These are phyloP conservation scores for Calamus simplicifolius DNA, from an alignment of 176 grass and related monocot genomes.

Conservation along the genomic window DNA sequence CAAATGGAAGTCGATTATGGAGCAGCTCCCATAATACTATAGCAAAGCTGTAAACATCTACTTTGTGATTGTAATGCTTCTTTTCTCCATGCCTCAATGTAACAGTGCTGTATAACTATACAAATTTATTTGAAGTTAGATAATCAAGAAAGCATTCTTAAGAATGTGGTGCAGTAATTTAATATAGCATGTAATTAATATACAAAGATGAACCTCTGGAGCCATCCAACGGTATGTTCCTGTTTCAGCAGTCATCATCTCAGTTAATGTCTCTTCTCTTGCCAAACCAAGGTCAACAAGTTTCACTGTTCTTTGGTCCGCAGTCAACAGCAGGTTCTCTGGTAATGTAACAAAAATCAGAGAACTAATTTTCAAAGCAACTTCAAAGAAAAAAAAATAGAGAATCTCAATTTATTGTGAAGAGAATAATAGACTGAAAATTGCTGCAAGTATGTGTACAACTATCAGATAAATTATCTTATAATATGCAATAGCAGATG, in stretches of 20 bases:
- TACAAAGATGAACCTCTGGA: constrained; percentile 57
- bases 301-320: constrained; percentile 87
- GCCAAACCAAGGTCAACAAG: constrained; percentile 99
- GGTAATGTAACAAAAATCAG: constrained; percentile 1
- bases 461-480: too few relatives aligned
- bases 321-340: constrained; percentile 86
- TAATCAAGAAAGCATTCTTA: too few relatives aligned
- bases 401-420: too few relatives aligned
- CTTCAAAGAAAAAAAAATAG: too few relatives aligned
- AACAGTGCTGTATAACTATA: constrained; percentile 91
- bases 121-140: neutral
- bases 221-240: constrained; percentile 99
- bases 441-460: too few relatives aligned
- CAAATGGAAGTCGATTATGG: constrained; percentile 83
- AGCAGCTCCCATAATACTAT: constrained; percentile 98
- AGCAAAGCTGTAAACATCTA: constrained; percentile 96
- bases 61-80: constrained; percentile 99
- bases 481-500: too few relatives aligned
- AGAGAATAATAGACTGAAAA: too few relatives aligned
- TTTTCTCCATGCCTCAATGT: constrained; percentile 97
- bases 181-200: neutral
- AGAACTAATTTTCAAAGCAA: too few relatives aligned
- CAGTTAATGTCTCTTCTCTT: constrained; percentile 95
- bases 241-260: constrained; percentile 99
- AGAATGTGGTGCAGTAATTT: neutral